Conservation (phyloP, 495 filamentous ascomycete genomes). For the Trichoderma parareesei region DNA sequence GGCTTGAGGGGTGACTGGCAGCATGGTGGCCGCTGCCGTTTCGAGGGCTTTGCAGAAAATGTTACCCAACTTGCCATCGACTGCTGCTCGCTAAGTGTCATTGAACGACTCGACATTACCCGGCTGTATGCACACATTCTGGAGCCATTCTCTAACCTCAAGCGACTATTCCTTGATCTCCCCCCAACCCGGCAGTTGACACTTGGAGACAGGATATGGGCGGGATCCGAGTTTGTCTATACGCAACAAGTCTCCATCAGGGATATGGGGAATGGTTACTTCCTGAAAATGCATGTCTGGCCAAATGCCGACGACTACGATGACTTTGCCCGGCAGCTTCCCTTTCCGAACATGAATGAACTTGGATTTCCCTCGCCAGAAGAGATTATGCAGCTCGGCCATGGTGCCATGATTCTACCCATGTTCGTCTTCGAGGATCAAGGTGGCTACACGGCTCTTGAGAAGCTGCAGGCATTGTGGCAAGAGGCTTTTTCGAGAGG, state of each 20-base stretch:
- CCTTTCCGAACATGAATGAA: background rate
- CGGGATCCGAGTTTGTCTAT: background rate
- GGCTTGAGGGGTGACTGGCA: too few species aligned
- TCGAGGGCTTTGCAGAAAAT: constrained; percentile 1
- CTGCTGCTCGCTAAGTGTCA: too few species aligned
- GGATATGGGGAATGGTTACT: background rate
- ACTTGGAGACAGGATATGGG: background rate
- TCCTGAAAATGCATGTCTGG: background rate
- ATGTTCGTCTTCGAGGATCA: background rate
- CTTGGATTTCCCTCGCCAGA: too few species aligned
- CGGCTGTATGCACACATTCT: background rate
- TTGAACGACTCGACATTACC: background rate
- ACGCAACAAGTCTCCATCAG: background rate
- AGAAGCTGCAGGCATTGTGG: background rate
- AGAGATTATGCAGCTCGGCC: background rate
- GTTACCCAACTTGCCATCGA: background rate
- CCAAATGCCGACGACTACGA: background rate
- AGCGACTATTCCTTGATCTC: background rate
- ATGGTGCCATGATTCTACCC: background rate
- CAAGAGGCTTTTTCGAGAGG: background rate
- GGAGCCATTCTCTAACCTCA: background rate
- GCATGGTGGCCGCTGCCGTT: background rate
- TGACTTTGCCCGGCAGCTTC: background rate
- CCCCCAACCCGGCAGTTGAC: too few species aligned
- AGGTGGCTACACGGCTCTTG: background rate